phyloP scores from a whole-genome alignment of 139 green algal genomes.

The Micromonas commoda region DNA sequence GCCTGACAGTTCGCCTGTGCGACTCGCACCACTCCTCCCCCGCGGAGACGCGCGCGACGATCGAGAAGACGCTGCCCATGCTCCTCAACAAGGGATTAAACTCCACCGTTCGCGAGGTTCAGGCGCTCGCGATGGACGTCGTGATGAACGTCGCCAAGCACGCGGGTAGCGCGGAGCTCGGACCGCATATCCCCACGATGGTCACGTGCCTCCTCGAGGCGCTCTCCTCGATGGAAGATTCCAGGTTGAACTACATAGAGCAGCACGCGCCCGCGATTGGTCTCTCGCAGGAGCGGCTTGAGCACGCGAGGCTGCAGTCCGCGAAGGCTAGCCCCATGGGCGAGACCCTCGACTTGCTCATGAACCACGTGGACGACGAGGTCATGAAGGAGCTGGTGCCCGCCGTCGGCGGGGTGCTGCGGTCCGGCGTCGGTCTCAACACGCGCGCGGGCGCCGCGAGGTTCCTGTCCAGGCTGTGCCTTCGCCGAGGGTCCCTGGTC shows the following conservation, averaged over 20 bases:
- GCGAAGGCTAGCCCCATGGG: slow-evolving; percentile 45
- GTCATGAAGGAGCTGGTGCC: slow-evolving; percentile 48
- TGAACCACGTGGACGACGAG: slow-evolving; percentile 41
- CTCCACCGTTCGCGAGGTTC: slow-evolving; percentile 26
- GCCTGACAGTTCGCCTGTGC: slow-evolving; percentile 47
- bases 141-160: slow-evolving; percentile 43
- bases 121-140: slow-evolving; percentile 30
- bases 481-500: not conserved
- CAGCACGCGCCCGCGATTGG: slow-evolving; percentile 38
- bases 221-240: slow-evolving; percentile 70
- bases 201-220: slow-evolving; percentile 75
- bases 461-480: slow-evolving; percentile 51
- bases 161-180: slow-evolving; percentile 20
- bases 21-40: slow-evolving; percentile 32
- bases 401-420: slow-evolving; percentile 23
- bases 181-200: slow-evolving; percentile 45
- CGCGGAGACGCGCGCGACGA: slow-evolving; percentile 62
- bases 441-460: slow-evolving; percentile 59
- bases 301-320: slow-evolving; percentile 50
- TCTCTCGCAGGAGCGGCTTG: slow-evolving; percentile 48
- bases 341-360: slow-evolving; percentile 62
- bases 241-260: slow-evolving; percentile 70
- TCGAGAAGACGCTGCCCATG: slow-evolving; percentile 38
- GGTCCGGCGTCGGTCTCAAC: slow-evolving; percentile 42
- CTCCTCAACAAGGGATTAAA: slow-evolving; percentile 40